A percentile compares a stretch with the other conserved stretches of the same genome.
Conservation (phyloP, 73 alveolate genomes). For the Paramecium sonneborni region DNA sequence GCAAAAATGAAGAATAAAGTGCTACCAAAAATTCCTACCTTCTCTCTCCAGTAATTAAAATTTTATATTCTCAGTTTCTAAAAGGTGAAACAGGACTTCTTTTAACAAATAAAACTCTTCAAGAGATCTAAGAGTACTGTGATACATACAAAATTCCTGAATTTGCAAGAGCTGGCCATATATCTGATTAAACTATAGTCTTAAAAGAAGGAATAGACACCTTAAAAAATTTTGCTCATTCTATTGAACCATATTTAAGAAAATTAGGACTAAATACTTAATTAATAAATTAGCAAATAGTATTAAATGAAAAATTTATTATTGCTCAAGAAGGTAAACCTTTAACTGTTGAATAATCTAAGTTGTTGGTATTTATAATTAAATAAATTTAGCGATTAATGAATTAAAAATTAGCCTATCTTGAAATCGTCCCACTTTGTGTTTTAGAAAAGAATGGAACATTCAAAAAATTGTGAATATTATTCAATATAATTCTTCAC, state of each 20-base stretch:
- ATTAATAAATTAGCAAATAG: slow-evolving; percentile 45
- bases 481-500: slow-evolving; percentile 44
- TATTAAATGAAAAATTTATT: slow-evolving; percentile 2
- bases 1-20: neutral
- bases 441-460: slow-evolving; percentile 37
- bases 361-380: slow-evolving; percentile 53
- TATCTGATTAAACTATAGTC: slow-evolving; percentile 37
- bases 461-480: slow-evolving; percentile 33
- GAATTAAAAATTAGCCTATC: slow-evolving; percentile 32
- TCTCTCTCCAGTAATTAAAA: slow-evolving; percentile 43
- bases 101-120: neutral
- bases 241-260: slow-evolving; percentile 61
- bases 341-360: slow-evolving; percentile 51
- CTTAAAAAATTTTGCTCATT: slow-evolving; percentile 29
- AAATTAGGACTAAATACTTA: slow-evolving; percentile 58
- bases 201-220: slow-evolving; percentile 51
- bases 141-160: slow-evolving; percentile 34
- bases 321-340: slow-evolving; percentile 58
- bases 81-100: slow-evolving; percentile 41
- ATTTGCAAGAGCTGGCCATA: slow-evolving; percentile 62
- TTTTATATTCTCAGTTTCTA: neutral
- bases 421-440: slow-evolving; percentile 33
- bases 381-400: slow-evolving; percentile 34
- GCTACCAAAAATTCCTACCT: slow-evolving; percentile 20
- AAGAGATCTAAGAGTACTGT: slow-evolving; percentile 20